phyloP scores from a whole-genome alignment of 2,329 filamentous ascomycete species.

The Fusarium concolor region DNA sequence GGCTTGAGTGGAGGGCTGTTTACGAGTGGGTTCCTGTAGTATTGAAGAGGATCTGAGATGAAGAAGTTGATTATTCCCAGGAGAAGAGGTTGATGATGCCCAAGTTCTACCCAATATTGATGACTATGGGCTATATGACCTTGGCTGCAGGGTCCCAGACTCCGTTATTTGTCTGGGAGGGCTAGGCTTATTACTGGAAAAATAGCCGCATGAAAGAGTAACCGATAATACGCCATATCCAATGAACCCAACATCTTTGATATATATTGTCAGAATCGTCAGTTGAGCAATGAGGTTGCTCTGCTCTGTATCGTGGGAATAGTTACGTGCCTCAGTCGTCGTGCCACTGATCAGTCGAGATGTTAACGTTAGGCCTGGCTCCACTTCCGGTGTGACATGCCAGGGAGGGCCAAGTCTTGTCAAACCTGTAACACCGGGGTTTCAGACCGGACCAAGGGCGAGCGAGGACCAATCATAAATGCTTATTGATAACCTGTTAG shows the following conservation, averaged over 20 bases:
- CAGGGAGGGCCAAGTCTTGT: slow-evolving; percentile 34
- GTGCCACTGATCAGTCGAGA: slow-evolving; percentile 24
- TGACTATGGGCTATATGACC: not conserved
- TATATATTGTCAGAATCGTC: not conserved
- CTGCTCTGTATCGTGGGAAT: not conserved
- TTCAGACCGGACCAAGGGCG: slow-evolving; percentile 31
- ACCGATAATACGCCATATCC: not conserved
- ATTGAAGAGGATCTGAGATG: not conserved
- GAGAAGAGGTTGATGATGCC: too few species aligned
- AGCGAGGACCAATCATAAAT: slow-evolving; percentile 23
- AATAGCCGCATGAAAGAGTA: not conserved
- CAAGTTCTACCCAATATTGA: not conserved
- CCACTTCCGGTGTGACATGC: slow-evolving; percentile 34
- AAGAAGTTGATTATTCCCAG: not conserved
- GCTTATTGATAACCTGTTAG: not conserved
- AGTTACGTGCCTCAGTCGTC: slow-evolving; percentile 8
- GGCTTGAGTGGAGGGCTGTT: not conserved
- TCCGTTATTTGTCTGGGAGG: not conserved
- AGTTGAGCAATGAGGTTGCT: not conserved
- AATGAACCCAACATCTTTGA: not conserved
- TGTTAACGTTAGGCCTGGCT: not conserved
- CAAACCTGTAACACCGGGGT: slow-evolving; percentile 46
- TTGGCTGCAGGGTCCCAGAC: not conserved
- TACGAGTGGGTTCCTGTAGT: not conserved
- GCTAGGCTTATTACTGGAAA: not conserved